Evolutionary conservation across 2,329 filamentous ascomycete species (phyloP).

Genomic region (Sarocladium oryzae): DNA sequence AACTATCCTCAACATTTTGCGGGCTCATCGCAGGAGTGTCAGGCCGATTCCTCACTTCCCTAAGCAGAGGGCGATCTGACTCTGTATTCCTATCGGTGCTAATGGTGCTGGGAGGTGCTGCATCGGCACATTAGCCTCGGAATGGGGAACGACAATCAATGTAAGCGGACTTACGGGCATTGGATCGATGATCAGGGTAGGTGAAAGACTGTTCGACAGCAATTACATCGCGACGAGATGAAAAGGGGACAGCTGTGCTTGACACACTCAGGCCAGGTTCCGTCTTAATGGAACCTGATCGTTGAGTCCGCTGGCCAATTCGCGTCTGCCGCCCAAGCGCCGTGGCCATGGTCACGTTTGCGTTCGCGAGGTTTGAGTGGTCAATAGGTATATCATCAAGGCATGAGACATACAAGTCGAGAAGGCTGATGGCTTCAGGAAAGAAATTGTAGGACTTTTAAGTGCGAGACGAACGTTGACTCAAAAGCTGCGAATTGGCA

Average conservation of each 20-base stretch:
- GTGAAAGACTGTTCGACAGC: slow-evolving; percentile 17
- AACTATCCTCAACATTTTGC: slow-evolving; percentile 27
- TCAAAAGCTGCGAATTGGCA: no score
- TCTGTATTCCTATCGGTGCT: slow-evolving; percentile 10
- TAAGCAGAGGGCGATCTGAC: slow-evolving; percentile 22
- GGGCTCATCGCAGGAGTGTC: slow-evolving; percentile 19
- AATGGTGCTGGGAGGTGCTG: slow-evolving; percentile 20
- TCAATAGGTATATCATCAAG: no score
- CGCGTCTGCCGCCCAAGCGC: neutral
- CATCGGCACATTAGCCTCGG: neutral
- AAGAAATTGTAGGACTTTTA: no score
- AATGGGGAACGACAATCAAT: neutral
- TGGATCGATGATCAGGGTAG: slow-evolving; percentile 25
- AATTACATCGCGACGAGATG: slow-evolving; percentile 7
- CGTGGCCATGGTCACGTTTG: neutral
- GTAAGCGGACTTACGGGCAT: slow-evolving; percentile 29
- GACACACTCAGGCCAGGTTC: neutral
- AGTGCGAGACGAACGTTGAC: no score
- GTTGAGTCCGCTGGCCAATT: neutral
- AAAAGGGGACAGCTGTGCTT: neutral
- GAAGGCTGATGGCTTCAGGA: no score
- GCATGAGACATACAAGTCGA: no score
- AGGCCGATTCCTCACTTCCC: slow-evolving; percentile 28
- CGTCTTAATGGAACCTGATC: slow-evolving; percentile 2
- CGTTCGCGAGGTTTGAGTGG: no score